Conservation (phyloP, 2,329 filamentous ascomycete species). For the Parastagonospora avenae region DNA sequence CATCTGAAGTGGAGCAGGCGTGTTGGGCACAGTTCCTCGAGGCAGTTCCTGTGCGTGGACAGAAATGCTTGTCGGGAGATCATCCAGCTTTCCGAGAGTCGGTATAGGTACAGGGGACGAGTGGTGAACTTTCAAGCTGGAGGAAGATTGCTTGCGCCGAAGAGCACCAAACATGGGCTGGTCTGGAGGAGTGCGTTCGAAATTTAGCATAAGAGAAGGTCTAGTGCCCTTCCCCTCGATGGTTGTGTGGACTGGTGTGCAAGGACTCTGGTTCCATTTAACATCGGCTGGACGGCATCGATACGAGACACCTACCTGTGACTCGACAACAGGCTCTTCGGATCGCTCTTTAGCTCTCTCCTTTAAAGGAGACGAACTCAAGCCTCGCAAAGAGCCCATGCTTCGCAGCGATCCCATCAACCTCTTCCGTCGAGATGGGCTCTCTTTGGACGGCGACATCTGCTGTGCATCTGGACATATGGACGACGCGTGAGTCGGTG, state of each 20-base stretch:
- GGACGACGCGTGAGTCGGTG: neutral
- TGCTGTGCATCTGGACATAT: constrained; percentile 10
- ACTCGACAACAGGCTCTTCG: neutral
- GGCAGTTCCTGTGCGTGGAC: constrained; percentile 11
- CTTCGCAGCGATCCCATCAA: constrained; percentile 35
- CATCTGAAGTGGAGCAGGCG: constrained; percentile 35
- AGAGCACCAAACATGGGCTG: constrained; percentile 31
- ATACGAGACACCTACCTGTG: constrained; percentile 8
- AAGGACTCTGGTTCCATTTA: constrained; percentile 12
- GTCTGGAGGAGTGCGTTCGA: constrained; percentile 30
- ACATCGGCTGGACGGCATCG: neutral
- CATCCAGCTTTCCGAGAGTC: constrained; percentile 9
- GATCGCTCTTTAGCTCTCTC: constrained; percentile 13
- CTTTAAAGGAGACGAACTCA: constrained; percentile 25
- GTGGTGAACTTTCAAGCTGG: constrained; percentile 25
- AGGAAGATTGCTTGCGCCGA: constrained; percentile 14
- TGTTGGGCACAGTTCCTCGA: constrained; percentile 31
- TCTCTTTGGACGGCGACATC: constrained; percentile 24
- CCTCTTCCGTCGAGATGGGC: constrained; percentile 31
- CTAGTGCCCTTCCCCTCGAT: constrained; percentile 1
- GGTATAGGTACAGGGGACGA: constrained; percentile 40
- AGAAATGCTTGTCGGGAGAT: neutral
- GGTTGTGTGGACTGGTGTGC: constrained; percentile 11
- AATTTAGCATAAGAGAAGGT: constrained; percentile 32
- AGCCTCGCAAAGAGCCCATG: constrained; percentile 31